These are phyloP conservation scores for Cyberlindnera maclurae DNA, from an alignment of 805 yeast species.

Conservation along the genomic window DNA sequence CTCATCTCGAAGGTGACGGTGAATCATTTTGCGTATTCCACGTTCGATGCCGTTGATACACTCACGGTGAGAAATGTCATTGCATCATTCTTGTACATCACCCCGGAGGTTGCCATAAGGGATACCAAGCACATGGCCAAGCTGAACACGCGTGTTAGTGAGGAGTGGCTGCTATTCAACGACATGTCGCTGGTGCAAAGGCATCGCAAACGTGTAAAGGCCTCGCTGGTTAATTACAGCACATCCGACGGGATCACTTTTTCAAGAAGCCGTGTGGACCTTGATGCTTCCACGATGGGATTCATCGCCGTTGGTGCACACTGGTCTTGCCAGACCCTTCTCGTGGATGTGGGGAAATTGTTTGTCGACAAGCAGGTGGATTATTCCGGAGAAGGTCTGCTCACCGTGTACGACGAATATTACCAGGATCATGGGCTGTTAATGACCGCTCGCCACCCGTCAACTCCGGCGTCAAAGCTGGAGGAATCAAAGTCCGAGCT, in stretches of 20 bases:
- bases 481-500: not conserved
- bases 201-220: slow-evolving; percentile 6
- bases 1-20: slow-evolving; percentile 21
- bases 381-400: slow-evolving; percentile 5
- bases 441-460: not conserved
- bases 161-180: slow-evolving; percentile 20
- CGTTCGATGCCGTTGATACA: slow-evolving; percentile 14
- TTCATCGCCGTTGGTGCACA: slow-evolving; percentile 19
- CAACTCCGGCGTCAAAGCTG: not conserved
- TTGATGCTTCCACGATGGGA: slow-evolving; percentile 9
- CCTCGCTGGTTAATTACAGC: slow-evolving; percentile 13
- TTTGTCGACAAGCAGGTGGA: slow-evolving; percentile 12
- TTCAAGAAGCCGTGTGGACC: slow-evolving; percentile 14
- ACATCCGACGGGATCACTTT: slow-evolving; percentile 16
- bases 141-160: slow-evolving; percentile 13
- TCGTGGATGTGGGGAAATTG: slow-evolving; percentile 15
- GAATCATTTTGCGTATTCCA: slow-evolving; percentile 18
- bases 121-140: slow-evolving; percentile 3
- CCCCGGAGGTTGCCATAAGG: slow-evolving; percentile 6
- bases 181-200: slow-evolving; percentile 1
- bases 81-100: slow-evolving; percentile 13
- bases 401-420: slow-evolving; percentile 23
- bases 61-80: slow-evolving; percentile 20
- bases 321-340: slow-evolving; percentile 24
- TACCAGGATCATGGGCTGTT: slow-evolving; percentile 11